Percentiles rank a stretch among this genome's conserved stretches.
phyloP scores from a whole-genome alignment of 1,139 yeast species.

The Hemisphaericaspora lyxosophila region DNA sequence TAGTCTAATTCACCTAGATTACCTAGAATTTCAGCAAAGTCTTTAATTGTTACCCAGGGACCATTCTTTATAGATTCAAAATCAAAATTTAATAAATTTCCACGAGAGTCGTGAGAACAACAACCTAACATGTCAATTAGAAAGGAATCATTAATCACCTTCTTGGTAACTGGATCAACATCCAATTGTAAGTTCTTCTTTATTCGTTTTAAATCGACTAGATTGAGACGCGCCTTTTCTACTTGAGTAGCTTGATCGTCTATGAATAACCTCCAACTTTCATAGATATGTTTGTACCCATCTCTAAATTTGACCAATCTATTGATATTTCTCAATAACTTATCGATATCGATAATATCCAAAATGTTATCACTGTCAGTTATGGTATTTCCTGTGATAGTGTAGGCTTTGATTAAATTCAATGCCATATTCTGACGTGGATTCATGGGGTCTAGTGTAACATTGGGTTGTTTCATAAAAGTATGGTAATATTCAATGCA shows the following conservation, averaged over 20 bases:
- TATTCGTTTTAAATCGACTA: slow-evolving; percentile 34
- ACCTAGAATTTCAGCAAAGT: slow-evolving; percentile 46
- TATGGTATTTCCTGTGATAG: slow-evolving; percentile 24
- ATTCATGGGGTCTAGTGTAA: slow-evolving; percentile 8
- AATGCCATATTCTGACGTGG: slow-evolving; percentile 25
- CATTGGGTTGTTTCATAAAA: slow-evolving; percentile 17
- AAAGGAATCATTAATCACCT: slow-evolving; percentile 30
- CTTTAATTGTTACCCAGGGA: slow-evolving; percentile 35
- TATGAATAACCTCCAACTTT: slow-evolving; percentile 39
- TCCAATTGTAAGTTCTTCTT: slow-evolving; percentile 32
- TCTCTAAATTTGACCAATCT: slow-evolving; percentile 37
- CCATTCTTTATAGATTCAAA: slow-evolving; percentile 28
- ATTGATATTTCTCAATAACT: slow-evolving; percentile 28
- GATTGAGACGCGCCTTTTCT: slow-evolving; percentile 22
- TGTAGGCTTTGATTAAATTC: slow-evolving; percentile 30
- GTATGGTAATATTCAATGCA: slow-evolving; percentile 39
- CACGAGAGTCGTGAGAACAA: slow-evolving; percentile 29
- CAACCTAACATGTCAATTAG: slow-evolving; percentile 48
- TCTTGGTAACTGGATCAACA: slow-evolving; percentile 19
- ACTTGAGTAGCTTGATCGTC: slow-evolving; percentile 13
- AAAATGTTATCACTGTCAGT: slow-evolving; percentile 24
- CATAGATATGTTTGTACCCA: slow-evolving; percentile 27
- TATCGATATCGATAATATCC: slow-evolving; percentile 45
- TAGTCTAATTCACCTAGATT: slow-evolving; percentile 38
- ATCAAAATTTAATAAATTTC: slow-evolving; percentile 32